Evolutionary conservation across 148 eudicot genomes (phyloP).

Genomic region (Euryodendron excelsum): DNA sequence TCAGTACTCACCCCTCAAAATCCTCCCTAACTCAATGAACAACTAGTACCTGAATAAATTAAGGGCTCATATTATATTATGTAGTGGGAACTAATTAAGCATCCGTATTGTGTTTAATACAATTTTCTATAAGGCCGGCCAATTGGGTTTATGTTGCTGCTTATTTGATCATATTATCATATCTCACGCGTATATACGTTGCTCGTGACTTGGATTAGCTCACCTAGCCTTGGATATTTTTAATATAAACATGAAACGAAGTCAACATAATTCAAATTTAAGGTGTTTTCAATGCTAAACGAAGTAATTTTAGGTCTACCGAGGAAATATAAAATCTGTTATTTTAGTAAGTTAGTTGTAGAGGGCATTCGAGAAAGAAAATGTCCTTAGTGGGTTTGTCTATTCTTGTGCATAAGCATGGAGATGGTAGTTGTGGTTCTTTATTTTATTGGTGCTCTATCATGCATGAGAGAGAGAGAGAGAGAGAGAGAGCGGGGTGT

Average conservation of each 20-base stretch:
- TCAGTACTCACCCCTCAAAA: constrained; percentile 19
- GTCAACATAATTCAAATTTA: constrained; percentile 21
- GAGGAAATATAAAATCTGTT: neutral
- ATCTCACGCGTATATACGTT: neutral
- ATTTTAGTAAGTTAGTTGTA: constrained; percentile 27
- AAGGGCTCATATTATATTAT: constrained; percentile 21
- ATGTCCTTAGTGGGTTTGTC: constrained; percentile 31
- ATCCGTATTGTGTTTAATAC: no score
- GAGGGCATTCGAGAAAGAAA: constrained; percentile 27
- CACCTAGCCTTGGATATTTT: neutral
- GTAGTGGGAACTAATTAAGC: constrained; percentile 47
- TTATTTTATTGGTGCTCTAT: constrained; percentile 29
- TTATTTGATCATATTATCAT: neutral
- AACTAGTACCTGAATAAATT: constrained; percentile 30
- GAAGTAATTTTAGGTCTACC: neutral
- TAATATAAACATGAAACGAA: neutral
- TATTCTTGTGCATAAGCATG: constrained; percentile 25
- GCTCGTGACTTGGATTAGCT: neutral
- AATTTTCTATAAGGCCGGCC: neutral
- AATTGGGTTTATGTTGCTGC: neutral
- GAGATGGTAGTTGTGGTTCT: constrained; percentile 44
- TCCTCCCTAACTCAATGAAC: constrained; percentile 19
- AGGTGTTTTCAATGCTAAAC: neutral
- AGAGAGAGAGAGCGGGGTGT: constrained; percentile 1
- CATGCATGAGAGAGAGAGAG: constrained; percentile 13